A percentile compares a stretch with the other conserved stretches of the same genome.
Evolutionary conservation across 208 protist species (phyloP).

Genomic region (Trypanosoma cruzi): DNA sequence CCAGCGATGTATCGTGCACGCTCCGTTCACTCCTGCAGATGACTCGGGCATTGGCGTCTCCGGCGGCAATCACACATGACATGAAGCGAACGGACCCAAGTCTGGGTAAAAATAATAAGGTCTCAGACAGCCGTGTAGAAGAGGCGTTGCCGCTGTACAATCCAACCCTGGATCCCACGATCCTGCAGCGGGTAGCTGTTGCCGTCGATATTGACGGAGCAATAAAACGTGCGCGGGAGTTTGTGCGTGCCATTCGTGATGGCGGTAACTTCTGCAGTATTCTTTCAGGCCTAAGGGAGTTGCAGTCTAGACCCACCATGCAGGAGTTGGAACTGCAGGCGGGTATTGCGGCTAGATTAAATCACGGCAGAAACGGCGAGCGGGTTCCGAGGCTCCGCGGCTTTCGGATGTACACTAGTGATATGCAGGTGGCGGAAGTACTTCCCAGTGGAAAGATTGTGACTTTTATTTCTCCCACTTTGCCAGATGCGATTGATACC

Average conservation of each 20-base stretch:
- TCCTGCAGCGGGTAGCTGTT: conserved; percentile 34
- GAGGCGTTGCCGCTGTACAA: conserved; percentile 31
- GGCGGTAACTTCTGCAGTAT: conserved; percentile 22
- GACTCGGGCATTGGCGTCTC: not conserved
- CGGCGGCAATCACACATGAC: not conserved
- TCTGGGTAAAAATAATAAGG: not conserved
- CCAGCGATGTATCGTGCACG: conserved; percentile 1
- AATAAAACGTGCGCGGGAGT: conserved; percentile 27
- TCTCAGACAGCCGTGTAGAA: not conserved
- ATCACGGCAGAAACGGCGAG: conserved; percentile 11
- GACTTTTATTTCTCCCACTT: conserved; percentile 55
- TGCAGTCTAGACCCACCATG: conserved; percentile 5
- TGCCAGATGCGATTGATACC: conserved; percentile 16
- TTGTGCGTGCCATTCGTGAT: conserved; percentile 37
- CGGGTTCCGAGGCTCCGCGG: conserved; percentile 10
- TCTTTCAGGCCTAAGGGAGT: not conserved
- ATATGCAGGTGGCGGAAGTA: conserved; percentile 75
- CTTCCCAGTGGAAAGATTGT: conserved; percentile 66
- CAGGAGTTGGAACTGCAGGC: conserved; percentile 31
- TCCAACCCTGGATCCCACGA: conserved; percentile 40
- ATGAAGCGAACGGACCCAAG: not conserved
- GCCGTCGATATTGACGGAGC: conserved; percentile 34
- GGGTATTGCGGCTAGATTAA: conserved; percentile 36
- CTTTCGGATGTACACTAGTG: conserved; percentile 38
- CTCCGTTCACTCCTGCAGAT: conserved; percentile 6